A percentile compares a stretch with the other conserved stretches of the same genome.
These are phyloP conservation scores for Tuber umbilicatum DNA, from an alignment of 495 filamentous ascomycete genomes.

Conservation along the genomic window DNA sequence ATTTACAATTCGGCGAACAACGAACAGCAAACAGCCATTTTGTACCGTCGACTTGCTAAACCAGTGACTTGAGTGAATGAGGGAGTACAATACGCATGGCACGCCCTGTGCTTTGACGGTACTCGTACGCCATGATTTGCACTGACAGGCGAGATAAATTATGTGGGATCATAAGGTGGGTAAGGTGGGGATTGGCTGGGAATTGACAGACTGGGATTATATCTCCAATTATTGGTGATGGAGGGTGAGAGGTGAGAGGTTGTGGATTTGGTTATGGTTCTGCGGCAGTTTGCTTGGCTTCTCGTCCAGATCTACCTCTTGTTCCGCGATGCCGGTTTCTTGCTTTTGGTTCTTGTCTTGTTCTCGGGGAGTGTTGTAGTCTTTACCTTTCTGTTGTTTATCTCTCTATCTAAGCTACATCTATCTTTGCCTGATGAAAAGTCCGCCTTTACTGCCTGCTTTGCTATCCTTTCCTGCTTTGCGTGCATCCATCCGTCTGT, in stretches of 20 bases:
- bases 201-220: background rate
- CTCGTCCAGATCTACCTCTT: background rate
- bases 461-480: background rate
- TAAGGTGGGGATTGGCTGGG: background rate
- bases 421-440: background rate
- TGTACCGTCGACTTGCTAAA: background rate
- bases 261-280: background rate
- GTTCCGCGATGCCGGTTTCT: background rate
- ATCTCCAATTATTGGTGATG: background rate
- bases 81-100: background rate
- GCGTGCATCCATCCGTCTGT: background rate
- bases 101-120: background rate
- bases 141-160: background rate
- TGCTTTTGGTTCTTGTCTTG: background rate
- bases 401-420: background rate
- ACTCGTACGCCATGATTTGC: background rate
- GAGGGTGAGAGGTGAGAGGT: background rate
- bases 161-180: background rate
- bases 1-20: background rate
- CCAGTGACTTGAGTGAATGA: background rate
- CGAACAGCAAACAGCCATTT: background rate
- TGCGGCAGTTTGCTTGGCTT: background rate
- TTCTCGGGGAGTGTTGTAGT: background rate
- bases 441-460: background rate
- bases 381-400: background rate